Base-by-base conservation (phyloP, 176 grass and related monocot species). In the Bromus sterilis region DNA sequence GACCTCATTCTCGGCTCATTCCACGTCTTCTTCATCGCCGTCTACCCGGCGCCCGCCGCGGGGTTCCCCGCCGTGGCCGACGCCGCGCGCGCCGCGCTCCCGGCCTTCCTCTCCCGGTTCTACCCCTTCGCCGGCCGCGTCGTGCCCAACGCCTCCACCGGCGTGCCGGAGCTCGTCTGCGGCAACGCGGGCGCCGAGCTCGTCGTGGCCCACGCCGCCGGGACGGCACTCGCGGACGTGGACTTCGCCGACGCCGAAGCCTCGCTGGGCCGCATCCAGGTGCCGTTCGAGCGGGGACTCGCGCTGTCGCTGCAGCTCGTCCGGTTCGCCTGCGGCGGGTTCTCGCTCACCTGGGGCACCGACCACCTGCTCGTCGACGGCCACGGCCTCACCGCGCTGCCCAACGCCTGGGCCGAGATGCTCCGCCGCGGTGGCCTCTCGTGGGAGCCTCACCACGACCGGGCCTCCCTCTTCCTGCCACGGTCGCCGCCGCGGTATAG, bases 301-400 rank as follows among this genome's bases (percentile, higher is more conserved):
- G 78, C 93, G 16, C 79, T 95, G n/a, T 95, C 93, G 41, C 60
- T 95, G 58, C 93, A 95, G 87, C 82, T 95, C 16, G 85, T 92
- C 3, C 81, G 75, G 62, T 95, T 92, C 79, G 62, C 67, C 4
- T 97, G 91, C 66, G 94, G 91, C 10, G 94, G 94, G 4, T 97
- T 93, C 80, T 84, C 91, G 12, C 21, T 93, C 23, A 49, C 91
- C 41, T 93, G 91, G 93, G 87, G 80, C 6, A 87, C 83, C 24
- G 72, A 88, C 76, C 91, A 97, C 76, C 86, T 93, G 24, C 66
- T 97, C 4, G 82, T 85, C 1, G 94, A 97, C 51, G 94, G 94
- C 15, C 86, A 91, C 23, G 91, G 91, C 30, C 53, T 96, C 9
- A 84, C 86, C 34, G 9, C 49, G 58, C 78, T 93, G 32, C 71